Base-by-base conservation (phyloP, 352 stramenopile species). In the Globisporangium lucens region DNA sequence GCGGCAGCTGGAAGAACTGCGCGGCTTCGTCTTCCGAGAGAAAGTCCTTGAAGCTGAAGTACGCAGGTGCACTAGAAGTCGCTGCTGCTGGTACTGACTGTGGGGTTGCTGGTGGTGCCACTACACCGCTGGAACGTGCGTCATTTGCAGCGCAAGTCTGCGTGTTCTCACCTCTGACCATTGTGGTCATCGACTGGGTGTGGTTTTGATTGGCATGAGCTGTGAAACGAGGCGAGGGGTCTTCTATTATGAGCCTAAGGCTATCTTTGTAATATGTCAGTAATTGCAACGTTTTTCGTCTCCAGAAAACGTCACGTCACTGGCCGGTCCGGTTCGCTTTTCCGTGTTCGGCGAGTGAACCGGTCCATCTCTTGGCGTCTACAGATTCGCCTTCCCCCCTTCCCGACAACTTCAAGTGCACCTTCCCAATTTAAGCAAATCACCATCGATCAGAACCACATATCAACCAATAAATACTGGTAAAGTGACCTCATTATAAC, bases 21-120 rank as follows among this genome's bases (percentile, higher is more conserved):
- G 72, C 67, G 2, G 68, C 68, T 46, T 93, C 82, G 3, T 68
- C 69, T 12, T 73, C 59, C 17, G 80, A 70, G 10, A 93, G 65
- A 55, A 73, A 93, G 56, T 89, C 79, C 57, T 85, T 86, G 59
- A 93, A 89, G 43, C 69, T 89, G 66, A 86, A 93, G 70, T 86
- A 89, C 33, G 51, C 53, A 1, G 61, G 24, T 5, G 47, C 1
- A 30, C 9, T 49, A 13, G 29, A 1, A 17, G 33, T 17, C 49
- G 41, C 46, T 35, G 55, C n/a, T 46, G n/a, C 1, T 41, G 17
- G 0, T 59, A 17, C 27, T 24, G 53, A 7, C 22, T 17, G 8
- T 27, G 7, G 6, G 3, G 7, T 7, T 58, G 27, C 29, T 36
- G 55, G 17, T 22, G 17, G 17, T 1, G n/a, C n/a, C 43, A 51